Evolutionary conservation across 331 rosid species (phyloP), one percentile per base, ranked within the genome.

Genomic region (Malus hybrid): DNA sequence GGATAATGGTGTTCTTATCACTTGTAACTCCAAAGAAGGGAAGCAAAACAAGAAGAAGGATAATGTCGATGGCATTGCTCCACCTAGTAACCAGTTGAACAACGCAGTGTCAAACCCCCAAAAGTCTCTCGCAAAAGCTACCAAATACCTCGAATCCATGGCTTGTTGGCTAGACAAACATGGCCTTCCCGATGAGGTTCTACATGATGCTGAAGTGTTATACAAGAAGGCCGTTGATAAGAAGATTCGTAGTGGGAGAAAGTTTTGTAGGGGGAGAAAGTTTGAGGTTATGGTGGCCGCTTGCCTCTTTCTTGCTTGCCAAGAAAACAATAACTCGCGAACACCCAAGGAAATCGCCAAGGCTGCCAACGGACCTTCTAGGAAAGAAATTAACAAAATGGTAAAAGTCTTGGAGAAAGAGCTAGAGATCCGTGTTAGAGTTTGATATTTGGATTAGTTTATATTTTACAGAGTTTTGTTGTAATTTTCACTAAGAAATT

Each of bases 321-420:
- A 56, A 5, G 27, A 22, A 56, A 22, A 4, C 28, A 10, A n/a
- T 48, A 48, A 48, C 5, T 56, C 62, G 5, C 11, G 28, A 56
- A 56, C 28, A n/a, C 28, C 13, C 22, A 56, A 22, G 6, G 62
- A 56, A 56, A 56, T 56, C 5, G 62, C 62, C 27, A 0, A 8
- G 3, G 62, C 27, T 56, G 14, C 62, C 28, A 22, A 1, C 28
- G 27, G 27, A n/a, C 55, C 55, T 13, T 48, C 19, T 15, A 48
- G 19, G 19, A 48, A 48, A 39, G 81, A 79, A 3, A 79, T 79
- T 39, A 60, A 61, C 31, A 67, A 28, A 36, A 63, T 69, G 18
- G 44, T 29, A 34, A 54, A 60, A 8, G 8, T 62, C 14, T 7
- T 76, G 64, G 59, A n/a, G 67, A 50, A n/a, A 13, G 20, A 24